A percentile compares a stretch with the other conserved stretches of the same genome.
phyloP scores from a whole-genome alignment of 805 yeast genomes.

The Zygosaccharomyces rouxii region DNA sequence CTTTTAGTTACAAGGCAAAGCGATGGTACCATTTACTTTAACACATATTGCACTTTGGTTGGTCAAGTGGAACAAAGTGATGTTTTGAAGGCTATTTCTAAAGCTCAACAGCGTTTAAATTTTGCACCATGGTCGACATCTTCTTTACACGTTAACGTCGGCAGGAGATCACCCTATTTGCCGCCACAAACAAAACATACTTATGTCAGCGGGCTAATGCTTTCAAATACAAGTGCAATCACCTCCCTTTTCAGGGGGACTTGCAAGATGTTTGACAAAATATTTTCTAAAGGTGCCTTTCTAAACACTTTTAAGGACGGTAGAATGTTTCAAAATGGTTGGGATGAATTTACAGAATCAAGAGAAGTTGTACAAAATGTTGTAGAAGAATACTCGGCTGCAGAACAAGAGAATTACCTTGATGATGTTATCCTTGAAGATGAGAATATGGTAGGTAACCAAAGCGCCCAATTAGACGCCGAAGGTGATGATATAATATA shows the following conservation, averaged over 20 bases:
- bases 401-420: slow-evolving; percentile 49
- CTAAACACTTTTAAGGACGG: slow-evolving; percentile 64
- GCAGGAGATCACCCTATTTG: slow-evolving; percentile 62
- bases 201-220: slow-evolving; percentile 71
- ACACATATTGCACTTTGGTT: slow-evolving; percentile 65
- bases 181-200: slow-evolving; percentile 15
- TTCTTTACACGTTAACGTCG: slow-evolving; percentile 71
- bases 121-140: slow-evolving; percentile 88
- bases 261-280: slow-evolving; percentile 70
- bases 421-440: slow-evolving; percentile 38
- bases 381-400: slow-evolving; percentile 73
- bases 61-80: slow-evolving; percentile 65
- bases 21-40: slow-evolving; percentile 51
- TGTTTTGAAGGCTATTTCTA: slow-evolving; percentile 58
- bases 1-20: slow-evolving; percentile 56
- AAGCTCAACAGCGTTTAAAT: slow-evolving; percentile 60
- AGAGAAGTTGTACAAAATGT: slow-evolving; percentile 70
- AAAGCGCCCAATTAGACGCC: slow-evolving; percentile 25
- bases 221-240: slow-evolving; percentile 78
- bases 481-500: slow-evolving; percentile 29
- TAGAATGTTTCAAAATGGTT: slow-evolving; percentile 37
- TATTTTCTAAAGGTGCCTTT: slow-evolving; percentile 78
- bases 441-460: slow-evolving; percentile 33
- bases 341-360: slow-evolving; percentile 70
- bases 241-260: slow-evolving; percentile 61